These are phyloP conservation scores for Leonotis leonurus DNA, from an alignment of 257 asterid species.

Conservation along the genomic window DNA sequence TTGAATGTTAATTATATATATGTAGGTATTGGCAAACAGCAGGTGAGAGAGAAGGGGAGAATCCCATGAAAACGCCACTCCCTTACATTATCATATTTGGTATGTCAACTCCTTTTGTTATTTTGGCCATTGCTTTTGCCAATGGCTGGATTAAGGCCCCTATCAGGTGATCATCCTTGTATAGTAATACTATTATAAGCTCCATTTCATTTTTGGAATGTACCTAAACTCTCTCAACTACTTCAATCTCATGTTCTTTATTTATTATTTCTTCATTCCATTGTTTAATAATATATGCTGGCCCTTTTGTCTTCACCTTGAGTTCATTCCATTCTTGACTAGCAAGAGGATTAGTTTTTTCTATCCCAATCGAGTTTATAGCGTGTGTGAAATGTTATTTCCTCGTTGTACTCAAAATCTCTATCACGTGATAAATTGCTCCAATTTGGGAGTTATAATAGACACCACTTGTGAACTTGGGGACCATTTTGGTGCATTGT, in stretches of 20 bases:
- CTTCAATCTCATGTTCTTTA: not conserved
- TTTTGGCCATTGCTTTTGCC: conserved; percentile 86
- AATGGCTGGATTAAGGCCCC: conserved; percentile 90
- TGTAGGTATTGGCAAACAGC: conserved; percentile 89
- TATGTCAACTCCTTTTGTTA: conserved; percentile 90
- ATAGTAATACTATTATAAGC: not conserved
- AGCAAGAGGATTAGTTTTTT: not conserved
- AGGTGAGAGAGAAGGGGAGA: conserved; percentile 90
- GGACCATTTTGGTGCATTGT: too few species aligned
- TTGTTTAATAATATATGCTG: too few species aligned
- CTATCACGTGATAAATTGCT: not conserved
- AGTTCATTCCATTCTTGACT: not conserved
- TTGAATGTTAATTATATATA: too few species aligned
- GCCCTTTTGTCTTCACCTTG: not conserved
- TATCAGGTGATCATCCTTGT: conserved; percentile 27
- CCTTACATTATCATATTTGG: conserved; percentile 92
- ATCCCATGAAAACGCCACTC: conserved; percentile 92
- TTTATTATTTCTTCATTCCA: not conserved
- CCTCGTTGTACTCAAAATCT: not conserved
- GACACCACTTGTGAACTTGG: too few species aligned
- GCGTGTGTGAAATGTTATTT: not conserved
- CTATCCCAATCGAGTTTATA: not conserved
- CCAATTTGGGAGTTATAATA: not conserved
- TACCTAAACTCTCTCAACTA: not conserved
- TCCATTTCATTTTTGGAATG: conserved; percentile 8